These are phyloP conservation scores for Alternaria solani DNA, from an alignment of 2,329 filamentous ascomycete species.

Conservation along the genomic window DNA sequence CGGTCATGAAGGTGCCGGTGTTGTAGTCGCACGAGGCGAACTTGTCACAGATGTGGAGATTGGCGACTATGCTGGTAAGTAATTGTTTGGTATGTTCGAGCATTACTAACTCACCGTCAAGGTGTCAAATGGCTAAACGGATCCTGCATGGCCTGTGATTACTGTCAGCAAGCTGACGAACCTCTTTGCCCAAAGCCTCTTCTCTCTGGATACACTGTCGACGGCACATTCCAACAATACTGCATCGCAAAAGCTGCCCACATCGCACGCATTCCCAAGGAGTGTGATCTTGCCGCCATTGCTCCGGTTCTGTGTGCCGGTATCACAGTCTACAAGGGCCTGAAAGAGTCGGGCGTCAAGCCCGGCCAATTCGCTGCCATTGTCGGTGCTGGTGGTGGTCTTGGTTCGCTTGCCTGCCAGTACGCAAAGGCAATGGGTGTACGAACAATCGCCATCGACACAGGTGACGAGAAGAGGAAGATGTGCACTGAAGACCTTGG, in stretches of 20 bases:
- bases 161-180: slow-evolving; percentile 83
- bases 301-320: slow-evolving; percentile 84
- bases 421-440: slow-evolving; percentile 93
- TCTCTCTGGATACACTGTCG: slow-evolving; percentile 90
- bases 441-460: slow-evolving; percentile 80
- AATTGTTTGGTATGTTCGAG: neutral
- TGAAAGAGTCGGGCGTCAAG: slow-evolving; percentile 80
- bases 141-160: slow-evolving; percentile 81
- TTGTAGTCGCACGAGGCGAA: slow-evolving; percentile 80
- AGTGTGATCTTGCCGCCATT: slow-evolving; percentile 76
- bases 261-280: slow-evolving; percentile 81
- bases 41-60: slow-evolving; percentile 78
- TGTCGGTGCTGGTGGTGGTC: slow-evolving; percentile 84
- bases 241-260: slow-evolving; percentile 85
- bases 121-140: slow-evolving; percentile 92
- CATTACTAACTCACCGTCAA: slow-evolving; percentile 4
- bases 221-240: slow-evolving; percentile 94
- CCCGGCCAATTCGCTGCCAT: slow-evolving; percentile 83
- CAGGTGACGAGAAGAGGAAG: slow-evolving; percentile 79
- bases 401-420: slow-evolving; percentile 81
- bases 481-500: slow-evolving; percentile 74
- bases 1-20: slow-evolving; percentile 79
- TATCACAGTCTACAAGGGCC: slow-evolving; percentile 89
- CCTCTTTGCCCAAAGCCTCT: slow-evolving; percentile 78
- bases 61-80: slow-evolving; percentile 75